Evolutionary conservation across 208 protist species (phyloP).

Genomic region (Trypanosoma mega): DNA sequence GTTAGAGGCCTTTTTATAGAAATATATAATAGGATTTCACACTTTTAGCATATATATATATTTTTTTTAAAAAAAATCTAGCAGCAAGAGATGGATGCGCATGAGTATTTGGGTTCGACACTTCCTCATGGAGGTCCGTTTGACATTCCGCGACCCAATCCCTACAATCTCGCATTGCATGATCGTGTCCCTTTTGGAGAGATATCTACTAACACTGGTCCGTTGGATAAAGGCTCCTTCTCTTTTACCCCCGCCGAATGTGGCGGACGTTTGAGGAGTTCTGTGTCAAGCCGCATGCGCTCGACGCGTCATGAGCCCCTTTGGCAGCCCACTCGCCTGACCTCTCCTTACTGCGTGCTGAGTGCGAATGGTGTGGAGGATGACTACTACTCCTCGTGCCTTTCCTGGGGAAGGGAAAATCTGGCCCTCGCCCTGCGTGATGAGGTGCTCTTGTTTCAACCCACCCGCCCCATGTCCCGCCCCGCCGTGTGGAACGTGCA

Average conservation of each 20-base stretch:
- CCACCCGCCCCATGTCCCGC: constrained; percentile 38
- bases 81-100: too few species aligned
- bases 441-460: constrained; percentile 73
- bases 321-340: constrained; percentile 71
- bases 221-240: not conserved
- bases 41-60: too few species aligned
- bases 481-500: constrained; percentile 30
- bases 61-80: too few species aligned
- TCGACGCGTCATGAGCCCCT: constrained; percentile 4
- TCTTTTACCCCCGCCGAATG: not conserved
- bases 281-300: not conserved
- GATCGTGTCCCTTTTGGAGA: constrained; percentile 2
- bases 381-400: constrained; percentile 75
- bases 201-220: not conserved
- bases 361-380: constrained; percentile 63
- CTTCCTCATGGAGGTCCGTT: not conserved
- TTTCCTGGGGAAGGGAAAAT: constrained; percentile 71
- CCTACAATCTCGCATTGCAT: not conserved
- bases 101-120: not conserved
- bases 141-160: not conserved
- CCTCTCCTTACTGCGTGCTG: constrained; percentile 74
- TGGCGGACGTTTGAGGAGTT: not conserved
- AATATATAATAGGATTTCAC: too few species aligned
- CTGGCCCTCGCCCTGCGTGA: constrained; percentile 62
- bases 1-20: too few species aligned